phyloP scores from a whole-genome alignment of 306 rosid species.

The Dryas drummondii region DNA sequence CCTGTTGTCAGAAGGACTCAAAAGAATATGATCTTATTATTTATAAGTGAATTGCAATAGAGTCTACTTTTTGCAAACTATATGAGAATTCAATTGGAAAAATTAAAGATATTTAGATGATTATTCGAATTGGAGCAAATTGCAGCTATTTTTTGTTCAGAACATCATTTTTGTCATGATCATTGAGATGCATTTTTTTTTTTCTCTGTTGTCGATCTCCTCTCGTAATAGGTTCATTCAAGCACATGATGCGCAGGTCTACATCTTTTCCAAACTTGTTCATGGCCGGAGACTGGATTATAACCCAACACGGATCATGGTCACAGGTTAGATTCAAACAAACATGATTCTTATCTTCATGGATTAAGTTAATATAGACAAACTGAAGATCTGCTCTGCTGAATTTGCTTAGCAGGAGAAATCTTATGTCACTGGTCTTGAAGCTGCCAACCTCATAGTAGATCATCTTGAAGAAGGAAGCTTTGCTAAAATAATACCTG shows the following conservation, averaged over 20 bases:
- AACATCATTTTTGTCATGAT: not conserved
- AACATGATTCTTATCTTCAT: not conserved
- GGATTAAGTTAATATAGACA: not conserved
- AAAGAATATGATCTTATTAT: not conserved
- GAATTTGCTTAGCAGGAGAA: conserved; percentile 42
- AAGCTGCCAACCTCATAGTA: conserved; percentile 57
- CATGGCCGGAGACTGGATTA: conserved; percentile 71
- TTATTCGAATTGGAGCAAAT: not conserved
- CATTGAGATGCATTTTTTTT: not conserved
- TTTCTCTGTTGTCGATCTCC: not conserved
- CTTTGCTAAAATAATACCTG: conserved; percentile 50
- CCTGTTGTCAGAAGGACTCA: not conserved
- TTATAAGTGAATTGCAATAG: not conserved
- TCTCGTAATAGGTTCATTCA: conserved; percentile 44
- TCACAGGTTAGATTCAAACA: conserved; percentile 39
- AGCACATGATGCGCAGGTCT: conserved; percentile 45
- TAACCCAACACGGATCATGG: conserved; percentile 63
- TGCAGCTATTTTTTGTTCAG: not conserved
- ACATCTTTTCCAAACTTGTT: conserved; percentile 52
- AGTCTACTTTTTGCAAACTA: not conserved
- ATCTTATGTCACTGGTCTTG: conserved; percentile 57
- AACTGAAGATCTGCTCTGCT: not conserved
- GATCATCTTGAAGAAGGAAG: conserved; percentile 54
- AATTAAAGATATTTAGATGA: not conserved
- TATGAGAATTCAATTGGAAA: not conserved